Base-by-base conservation (phyloP, 2,329 filamentous ascomycete genomes). In the Diplodia mutila region DNA sequence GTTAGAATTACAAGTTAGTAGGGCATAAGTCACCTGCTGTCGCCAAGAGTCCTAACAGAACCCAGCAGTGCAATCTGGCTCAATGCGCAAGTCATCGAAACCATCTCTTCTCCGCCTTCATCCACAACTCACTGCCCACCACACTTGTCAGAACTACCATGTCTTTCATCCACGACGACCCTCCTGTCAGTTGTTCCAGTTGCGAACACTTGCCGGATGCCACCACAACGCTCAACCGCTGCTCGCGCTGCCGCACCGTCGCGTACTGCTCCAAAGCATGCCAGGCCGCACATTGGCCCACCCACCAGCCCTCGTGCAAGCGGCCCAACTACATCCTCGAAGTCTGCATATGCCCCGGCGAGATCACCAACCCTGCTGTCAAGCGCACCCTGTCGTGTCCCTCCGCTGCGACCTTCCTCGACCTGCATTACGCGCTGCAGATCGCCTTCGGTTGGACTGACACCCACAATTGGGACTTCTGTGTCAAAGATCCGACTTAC, bases 311-410 rank as follows among this genome's bases (percentile, higher is more conserved):
- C 4, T 12, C n/a, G 32, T 73, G 71, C 65, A 70, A 69, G 61
- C 72, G 71, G 12, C 69, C 68, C 32, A 75, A 76, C 52, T 75
- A 73, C 64, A 55, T 76, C 42, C 54, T 76, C 57, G 69, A 71
- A 29, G 65, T 74, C 61, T 67, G 69, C 9, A 61, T 75, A 9
- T 48, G 57, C 12, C 63, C 67, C 21, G 51, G 57, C 8, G 39
- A 68, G 2, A 71, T 73, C 61, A 67, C 65, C 39, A 63, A 75
- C 21, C 74, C 75, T 1, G 67, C 57, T 2, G 72, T 76, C 51
- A 70, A 66, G 32, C 71, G 75, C 12, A 72, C 71, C 3, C 68
- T 76, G 0, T 75, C 73, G 8, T 69, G 71, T 12, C 75, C 75
- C 12, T 68, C 72, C 5, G 51, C 59, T 14, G 66, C 71, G 2